Conservation (phyloP, 345 rosid genomes). For the Gossypium sturtianum region DNA sequence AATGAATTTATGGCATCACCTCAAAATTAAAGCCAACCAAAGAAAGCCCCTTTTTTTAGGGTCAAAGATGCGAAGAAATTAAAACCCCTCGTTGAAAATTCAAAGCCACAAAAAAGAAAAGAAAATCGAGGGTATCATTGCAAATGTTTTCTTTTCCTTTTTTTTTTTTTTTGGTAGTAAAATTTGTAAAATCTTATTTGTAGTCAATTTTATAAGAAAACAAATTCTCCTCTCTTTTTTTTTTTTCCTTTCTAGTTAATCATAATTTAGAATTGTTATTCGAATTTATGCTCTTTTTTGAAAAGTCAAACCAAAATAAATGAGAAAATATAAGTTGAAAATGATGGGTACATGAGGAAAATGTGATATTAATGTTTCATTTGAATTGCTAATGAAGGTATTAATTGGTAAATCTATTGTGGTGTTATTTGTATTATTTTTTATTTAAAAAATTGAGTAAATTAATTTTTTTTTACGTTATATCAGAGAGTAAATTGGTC, state of each 20-base stretch:
- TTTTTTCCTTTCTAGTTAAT: conserved; percentile 15
- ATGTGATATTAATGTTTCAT: neutral
- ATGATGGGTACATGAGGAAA: neutral
- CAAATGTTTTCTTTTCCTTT: neutral
- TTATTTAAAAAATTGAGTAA: too few relatives aligned
- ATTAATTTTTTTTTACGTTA: too few relatives aligned
- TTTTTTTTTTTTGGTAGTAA: conserved; percentile 16
- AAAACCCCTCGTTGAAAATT: conserved; percentile 3
- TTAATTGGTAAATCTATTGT: too few relatives aligned
- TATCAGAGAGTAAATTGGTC: too few relatives aligned
- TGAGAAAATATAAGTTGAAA: too few relatives aligned
- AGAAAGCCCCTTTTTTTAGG: neutral
- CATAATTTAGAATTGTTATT: neutral
- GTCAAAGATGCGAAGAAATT: conserved; percentile 3
- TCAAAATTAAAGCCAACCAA: neutral
- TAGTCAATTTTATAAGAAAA: conserved; percentile 18
- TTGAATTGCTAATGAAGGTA: neutral
- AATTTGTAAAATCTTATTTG: conserved; percentile 37
- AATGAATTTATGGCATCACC: conserved; percentile 12
- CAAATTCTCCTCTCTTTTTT: neutral
- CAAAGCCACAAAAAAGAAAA: neutral
- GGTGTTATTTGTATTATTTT: too few relatives aligned
- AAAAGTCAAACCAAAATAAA: neutral
- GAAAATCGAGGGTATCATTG: neutral
- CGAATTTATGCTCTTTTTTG: conserved; percentile 5